A percentile compares a stretch with the other conserved stretches of the same genome.
Conservation (phyloP, 2,329 filamentous ascomycete species). For the Botrytis tulipae region DNA sequence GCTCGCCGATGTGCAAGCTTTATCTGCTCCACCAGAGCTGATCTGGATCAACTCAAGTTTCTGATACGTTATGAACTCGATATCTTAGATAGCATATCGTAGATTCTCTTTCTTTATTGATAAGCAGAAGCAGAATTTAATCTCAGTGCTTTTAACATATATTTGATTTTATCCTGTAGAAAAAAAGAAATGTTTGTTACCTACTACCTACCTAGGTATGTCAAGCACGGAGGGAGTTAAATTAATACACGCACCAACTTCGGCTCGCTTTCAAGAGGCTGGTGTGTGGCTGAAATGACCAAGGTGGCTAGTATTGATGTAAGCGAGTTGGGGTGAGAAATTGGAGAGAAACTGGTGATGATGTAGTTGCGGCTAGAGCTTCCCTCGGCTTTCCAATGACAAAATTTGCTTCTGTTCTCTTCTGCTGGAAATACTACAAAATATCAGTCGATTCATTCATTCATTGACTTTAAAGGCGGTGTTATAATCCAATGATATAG, state of each 20-base stretch:
- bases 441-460: not conserved
- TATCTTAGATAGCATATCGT: not conserved
- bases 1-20: not conserved
- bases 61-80: not conserved
- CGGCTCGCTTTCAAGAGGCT: not conserved
- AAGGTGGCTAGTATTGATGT: not conserved
- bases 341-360: slow-evolving; percentile 4
- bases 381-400: not conserved
- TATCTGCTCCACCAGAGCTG: not conserved
- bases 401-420: slow-evolving; percentile 12
- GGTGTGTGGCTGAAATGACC: not conserved
- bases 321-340: not conserved
- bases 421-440: not conserved
- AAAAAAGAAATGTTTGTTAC: no score
- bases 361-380: slow-evolving; percentile 9
- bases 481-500: not conserved
- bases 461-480: not conserved
- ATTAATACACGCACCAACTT: not conserved
- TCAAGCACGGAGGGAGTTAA: not conserved
- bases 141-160: not conserved
- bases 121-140: not conserved
- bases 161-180: no score
- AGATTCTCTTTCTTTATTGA: not conserved
- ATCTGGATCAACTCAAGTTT: not conserved
- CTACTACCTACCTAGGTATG: no score